A percentile compares a stretch with the other conserved stretches of the same genome.
Evolutionary conservation across 2,329 filamentous ascomycete genomes (phyloP).

Genomic region (Stemphylium vesicarium): DNA sequence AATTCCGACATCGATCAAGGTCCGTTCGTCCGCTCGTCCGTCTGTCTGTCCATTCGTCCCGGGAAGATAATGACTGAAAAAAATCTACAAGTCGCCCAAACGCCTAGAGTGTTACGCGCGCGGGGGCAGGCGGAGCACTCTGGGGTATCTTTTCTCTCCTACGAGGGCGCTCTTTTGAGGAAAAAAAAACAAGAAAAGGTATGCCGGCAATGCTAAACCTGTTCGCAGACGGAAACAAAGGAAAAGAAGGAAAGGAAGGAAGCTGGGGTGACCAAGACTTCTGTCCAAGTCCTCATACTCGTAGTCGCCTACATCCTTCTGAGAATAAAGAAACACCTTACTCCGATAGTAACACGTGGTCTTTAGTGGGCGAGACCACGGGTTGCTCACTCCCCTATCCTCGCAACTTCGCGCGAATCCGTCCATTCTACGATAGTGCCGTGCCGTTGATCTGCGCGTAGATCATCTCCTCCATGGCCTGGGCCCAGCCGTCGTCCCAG

Average conservation of each 20-base stretch:
- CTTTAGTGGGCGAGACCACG: neutral
- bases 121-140: neutral
- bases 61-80: neutral
- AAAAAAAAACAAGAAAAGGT: conserved; percentile 1
- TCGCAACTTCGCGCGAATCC: neutral
- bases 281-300: conserved; percentile 12
- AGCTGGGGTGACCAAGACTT: conserved; percentile 21
- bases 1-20: conserved; percentile 13
- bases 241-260: neutral
- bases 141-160: conserved; percentile 16
- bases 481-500: neutral
- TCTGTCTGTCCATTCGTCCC: neutral
- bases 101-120: conserved; percentile 5
- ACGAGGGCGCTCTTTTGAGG: neutral
- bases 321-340: neutral
- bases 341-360: neutral
- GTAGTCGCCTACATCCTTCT: conserved; percentile 16
- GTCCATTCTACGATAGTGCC: neutral
- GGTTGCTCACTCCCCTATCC: neutral
- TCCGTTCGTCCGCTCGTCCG: conserved; percentile 6
- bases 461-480: neutral
- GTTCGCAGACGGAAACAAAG: neutral
- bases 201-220: conserved; percentile 10
- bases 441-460: neutral
- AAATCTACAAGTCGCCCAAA: conserved; percentile 11